Base-by-base conservation (phyloP, 2,329 filamentous ascomycete genomes). In the Scedosporium aurantiacum region DNA sequence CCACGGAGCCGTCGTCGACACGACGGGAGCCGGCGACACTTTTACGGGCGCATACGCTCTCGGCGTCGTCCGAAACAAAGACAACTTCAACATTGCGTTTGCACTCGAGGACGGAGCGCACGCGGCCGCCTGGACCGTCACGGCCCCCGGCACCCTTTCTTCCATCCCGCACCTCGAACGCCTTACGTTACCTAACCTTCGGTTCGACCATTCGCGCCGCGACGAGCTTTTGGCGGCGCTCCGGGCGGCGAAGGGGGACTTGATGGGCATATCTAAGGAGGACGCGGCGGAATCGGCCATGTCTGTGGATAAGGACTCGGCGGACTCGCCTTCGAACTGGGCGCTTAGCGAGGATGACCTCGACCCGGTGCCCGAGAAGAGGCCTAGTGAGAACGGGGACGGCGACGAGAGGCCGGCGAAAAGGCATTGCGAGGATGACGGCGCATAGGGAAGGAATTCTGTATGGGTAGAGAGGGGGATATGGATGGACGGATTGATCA, bases 1-100 rank as follows among this genome's bases (percentile, higher is more conserved):
- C 66, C 68, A 74, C 5, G 77, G 86, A n/a, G 25, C 61, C 6
- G 87, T 90, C 1, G 78, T 90, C 1, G 88, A 91, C 70, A 91
- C 87, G 0, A 91, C 88, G 6, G 87, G 83, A 1, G 88, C 88
- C 8, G 88, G 88, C 0, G 88, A 91, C 71, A 89, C 88, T 0
- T 90, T 90, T 69, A 84, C 88, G 1, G 88, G 88, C 1, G 85
- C 81, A 1, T 89, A 89, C 70, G 84, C 86, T 10, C 45, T 63
- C 58, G 64, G 60, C 37, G 37, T 65, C 7, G 25, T 60, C 32
- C 57, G 58, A 43, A 61, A 60, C 4, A 64, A 61, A 27, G 55
- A 41, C 5, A 45, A 16, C 57, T 58, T 58, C 25, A 50, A 43
- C 18, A 57, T 60, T 7, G 55, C 52, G 8, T 32, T 59, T 5